Evolutionary conservation across 106 monocot species (phyloP).

Genomic region (Cymbidium sinense): DNA sequence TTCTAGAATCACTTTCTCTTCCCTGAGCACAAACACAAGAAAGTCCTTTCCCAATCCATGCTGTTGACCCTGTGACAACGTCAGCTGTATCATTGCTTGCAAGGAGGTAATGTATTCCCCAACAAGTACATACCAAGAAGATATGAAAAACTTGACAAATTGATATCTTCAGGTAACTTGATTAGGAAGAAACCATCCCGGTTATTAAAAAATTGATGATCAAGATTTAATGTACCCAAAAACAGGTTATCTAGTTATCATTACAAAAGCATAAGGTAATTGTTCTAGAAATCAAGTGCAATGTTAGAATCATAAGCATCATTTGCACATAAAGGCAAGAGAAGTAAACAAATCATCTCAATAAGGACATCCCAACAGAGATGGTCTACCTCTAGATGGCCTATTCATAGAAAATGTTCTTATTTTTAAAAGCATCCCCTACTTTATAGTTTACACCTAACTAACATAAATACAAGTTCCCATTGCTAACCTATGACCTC

Average conservation of each 20-base stretch:
- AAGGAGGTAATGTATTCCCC: neutral
- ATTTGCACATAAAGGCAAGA: neutral
- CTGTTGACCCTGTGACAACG: constrained; percentile 66
- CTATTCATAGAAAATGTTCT: no score
- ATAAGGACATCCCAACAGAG: no score
- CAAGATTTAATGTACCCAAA: neutral
- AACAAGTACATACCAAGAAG: constrained; percentile 1
- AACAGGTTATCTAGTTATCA: neutral
- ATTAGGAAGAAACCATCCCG: neutral
- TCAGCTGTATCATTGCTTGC: constrained; percentile 40
- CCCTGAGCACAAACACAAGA: constrained; percentile 95
- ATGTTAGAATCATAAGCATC: neutral
- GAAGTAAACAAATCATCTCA: neutral
- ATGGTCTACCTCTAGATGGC: no score
- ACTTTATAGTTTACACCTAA: no score
- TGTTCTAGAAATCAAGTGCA: neutral
- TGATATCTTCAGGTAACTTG: neutral
- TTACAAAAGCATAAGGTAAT: neutral
- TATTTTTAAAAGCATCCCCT: no score
- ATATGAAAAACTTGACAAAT: neutral
- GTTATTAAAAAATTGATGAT: neutral
- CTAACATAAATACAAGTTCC: no score
- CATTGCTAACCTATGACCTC: no score
- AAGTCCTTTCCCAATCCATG: constrained; percentile 92
- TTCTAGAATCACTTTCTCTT: constrained; percentile 63